Conservation (phyloP, 2,329 filamentous ascomycete genomes). For the Hypoxylon sp. region DNA sequence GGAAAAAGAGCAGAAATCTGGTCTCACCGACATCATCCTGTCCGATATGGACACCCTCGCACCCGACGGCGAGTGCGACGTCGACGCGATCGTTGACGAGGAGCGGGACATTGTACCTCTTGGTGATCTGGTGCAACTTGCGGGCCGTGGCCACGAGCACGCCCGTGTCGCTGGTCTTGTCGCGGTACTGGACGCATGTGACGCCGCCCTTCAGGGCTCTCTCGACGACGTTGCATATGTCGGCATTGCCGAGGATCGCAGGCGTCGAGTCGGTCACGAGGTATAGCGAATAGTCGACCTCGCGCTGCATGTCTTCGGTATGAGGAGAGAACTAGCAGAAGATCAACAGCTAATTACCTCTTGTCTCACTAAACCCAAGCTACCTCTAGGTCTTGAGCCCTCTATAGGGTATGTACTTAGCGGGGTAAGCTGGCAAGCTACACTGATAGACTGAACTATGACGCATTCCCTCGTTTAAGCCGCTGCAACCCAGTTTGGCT, state of each 20-base stretch:
- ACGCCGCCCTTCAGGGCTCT: constrained; percentile 80
- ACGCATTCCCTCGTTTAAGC: background rate
- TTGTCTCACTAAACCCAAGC: no score
- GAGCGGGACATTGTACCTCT: constrained; percentile 74
- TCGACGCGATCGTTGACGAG: constrained; percentile 94
- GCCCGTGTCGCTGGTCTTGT: constrained; percentile 82
- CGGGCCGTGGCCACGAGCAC: constrained; percentile 74
- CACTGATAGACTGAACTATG: no score
- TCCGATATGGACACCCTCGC: constrained; percentile 92
- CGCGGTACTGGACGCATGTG: constrained; percentile 87
- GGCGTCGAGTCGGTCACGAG: constrained; percentile 94
- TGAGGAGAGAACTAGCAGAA: no score
- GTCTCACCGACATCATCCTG: constrained; percentile 86
- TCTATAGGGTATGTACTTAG: constrained; percentile 18
- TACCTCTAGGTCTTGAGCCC: no score
- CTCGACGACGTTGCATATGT: constrained; percentile 77
- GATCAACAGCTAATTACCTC: background rate
- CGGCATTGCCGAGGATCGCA: constrained; percentile 75
- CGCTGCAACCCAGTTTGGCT: background rate
- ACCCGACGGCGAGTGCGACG: constrained; percentile 83
- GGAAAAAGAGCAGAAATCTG: background rate
- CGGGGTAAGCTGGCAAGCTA: constrained; percentile 4
- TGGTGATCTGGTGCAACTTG: constrained; percentile 75
- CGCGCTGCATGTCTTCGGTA: constrained; percentile 49
- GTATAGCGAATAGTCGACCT: constrained; percentile 82